Conservation (phyloP, 495 filamentous ascomycete species). For the Penicillium ochrochloron region DNA sequence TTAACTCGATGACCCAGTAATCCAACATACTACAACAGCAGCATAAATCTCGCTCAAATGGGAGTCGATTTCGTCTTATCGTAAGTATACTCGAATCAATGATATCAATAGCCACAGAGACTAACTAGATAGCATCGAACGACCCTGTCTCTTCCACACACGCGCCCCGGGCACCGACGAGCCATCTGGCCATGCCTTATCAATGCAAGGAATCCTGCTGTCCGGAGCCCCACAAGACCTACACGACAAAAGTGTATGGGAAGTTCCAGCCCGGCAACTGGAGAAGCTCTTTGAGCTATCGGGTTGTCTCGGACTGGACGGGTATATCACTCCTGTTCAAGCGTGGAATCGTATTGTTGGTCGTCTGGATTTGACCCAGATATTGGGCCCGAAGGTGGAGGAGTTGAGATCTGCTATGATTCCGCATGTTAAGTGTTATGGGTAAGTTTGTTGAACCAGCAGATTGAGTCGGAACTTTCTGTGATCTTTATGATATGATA, state of each 20-base stretch:
- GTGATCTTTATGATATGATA: neutral
- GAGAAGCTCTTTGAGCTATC: conserved; percentile 25
- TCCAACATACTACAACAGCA: neutral
- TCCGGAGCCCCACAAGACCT: conserved; percentile 16
- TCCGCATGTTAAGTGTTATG: conserved; percentile 26
- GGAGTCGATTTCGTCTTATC: conserved; percentile 28
- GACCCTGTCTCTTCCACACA: conserved; percentile 24
- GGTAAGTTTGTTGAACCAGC: conserved; percentile 11
- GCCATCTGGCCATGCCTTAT: conserved; percentile 20
- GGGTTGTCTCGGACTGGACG: conserved; percentile 17
- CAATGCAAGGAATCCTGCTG: conserved; percentile 21
- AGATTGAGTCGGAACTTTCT: neutral
- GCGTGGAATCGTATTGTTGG: conserved; percentile 25
- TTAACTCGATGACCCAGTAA: neutral
- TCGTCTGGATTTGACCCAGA: neutral
- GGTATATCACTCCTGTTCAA: conserved; percentile 27
- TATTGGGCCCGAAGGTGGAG: conserved; percentile 13
- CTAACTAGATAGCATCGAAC: conserved; percentile 20
- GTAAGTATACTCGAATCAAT: conserved; percentile 9
- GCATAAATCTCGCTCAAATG: conserved; percentile 12
- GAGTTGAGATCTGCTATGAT: conserved; percentile 17
- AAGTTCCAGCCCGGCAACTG: conserved; percentile 16
- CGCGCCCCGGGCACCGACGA: neutral
- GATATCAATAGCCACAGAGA: neutral
- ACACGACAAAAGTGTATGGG: conserved; percentile 13